These are phyloP conservation scores for Phytophthora megakarya DNA, from an alignment of 352 stramenopile genomes.

Conservation along the genomic window DNA sequence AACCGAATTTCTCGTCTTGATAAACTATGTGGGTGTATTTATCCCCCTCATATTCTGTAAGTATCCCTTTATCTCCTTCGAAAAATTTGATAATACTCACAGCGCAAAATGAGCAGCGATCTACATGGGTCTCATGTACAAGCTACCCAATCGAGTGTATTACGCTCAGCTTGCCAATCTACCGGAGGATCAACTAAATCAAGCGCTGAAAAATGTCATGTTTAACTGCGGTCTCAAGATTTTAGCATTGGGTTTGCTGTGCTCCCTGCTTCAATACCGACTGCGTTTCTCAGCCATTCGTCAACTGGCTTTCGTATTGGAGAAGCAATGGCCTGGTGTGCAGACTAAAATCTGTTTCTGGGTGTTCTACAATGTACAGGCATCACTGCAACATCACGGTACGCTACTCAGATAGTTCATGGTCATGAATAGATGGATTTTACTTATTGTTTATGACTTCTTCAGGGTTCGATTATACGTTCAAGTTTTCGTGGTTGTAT, in stretches of 20 bases:
- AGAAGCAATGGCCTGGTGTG: constrained; percentile 29
- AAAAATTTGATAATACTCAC: background rate
- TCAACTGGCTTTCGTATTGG: constrained; percentile 47
- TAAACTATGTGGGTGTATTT: constrained; percentile 40
- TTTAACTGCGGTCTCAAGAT: constrained; percentile 31
- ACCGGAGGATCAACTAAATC: constrained; percentile 14
- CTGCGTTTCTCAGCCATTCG: constrained; percentile 26
- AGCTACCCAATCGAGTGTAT: constrained; percentile 27
- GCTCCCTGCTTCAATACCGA: constrained; percentile 1
- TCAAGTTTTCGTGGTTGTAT: constrained; percentile 13
- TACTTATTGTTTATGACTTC: background rate
- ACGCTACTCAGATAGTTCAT: background rate
- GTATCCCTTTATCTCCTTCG: background rate
- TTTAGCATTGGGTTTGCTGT: constrained; percentile 14
- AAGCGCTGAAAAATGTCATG: constrained; percentile 22
- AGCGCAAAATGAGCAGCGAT: constrained; percentile 9
- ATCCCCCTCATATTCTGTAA: constrained; percentile 38
- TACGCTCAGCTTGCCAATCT: constrained; percentile 30
- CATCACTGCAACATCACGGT: constrained; percentile 35
- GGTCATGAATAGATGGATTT: background rate
- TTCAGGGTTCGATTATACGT: constrained; percentile 20
- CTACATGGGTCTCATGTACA: constrained; percentile 31
- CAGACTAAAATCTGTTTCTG: constrained; percentile 44
- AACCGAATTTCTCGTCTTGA: constrained; percentile 38
- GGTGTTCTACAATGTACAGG: constrained; percentile 42